Evolutionary conservation across 163 green algal species (phyloP), one percentile per base, ranked within the genome.

Genomic region (Scenedesmus sp.): DNA sequence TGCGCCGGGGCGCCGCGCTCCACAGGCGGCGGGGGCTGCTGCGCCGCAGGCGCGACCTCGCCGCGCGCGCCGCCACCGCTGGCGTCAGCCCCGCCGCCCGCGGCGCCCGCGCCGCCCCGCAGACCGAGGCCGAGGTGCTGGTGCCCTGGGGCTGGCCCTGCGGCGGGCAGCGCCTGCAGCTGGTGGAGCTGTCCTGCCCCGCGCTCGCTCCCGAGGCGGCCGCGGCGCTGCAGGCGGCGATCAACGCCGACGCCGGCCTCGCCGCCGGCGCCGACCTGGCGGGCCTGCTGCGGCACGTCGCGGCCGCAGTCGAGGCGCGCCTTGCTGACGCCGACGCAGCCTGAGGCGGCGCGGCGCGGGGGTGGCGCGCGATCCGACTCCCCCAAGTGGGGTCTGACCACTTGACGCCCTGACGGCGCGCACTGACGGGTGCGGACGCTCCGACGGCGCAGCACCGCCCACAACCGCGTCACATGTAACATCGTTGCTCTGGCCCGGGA

Each of bases 41-140:
- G n/a, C n/a, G n/a, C n/a, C n/a, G n/a, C n/a, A n/a, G n/a, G n/a
- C n/a, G n/a, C n/a, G n/a, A n/a, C n/a, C n/a, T n/a, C n/a, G n/a
- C n/a, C n/a, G n/a, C n/a, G n/a, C n/a, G n/a, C n/a, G n/a, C n/a
- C n/a, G n/a, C n/a, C n/a, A n/a, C 48, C 48, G 18, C 17, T 57
- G 17, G 15, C 48, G 18, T 57, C 15, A 57, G 18, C 17, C 15
- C 18, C 39, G 39, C 39, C 10, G 39, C 39, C 6, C 39, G 39
- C 39, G 39, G 7, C 10, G 39, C 39, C 10, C 39, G 39, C 39
- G 10, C 53, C 22, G 29, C 17, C n/a, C n/a, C n/a, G n/a, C 45
- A 80, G 71, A 58, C 48, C 17, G 71, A 80, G 29, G 58, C 71
- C 18, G 71, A 80, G 58, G 71, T 80, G 71, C 45, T 80, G 47